Conservation (phyloP, 2,329 filamentous ascomycete genomes). For the Annulohypoxylon truncatum region DNA sequence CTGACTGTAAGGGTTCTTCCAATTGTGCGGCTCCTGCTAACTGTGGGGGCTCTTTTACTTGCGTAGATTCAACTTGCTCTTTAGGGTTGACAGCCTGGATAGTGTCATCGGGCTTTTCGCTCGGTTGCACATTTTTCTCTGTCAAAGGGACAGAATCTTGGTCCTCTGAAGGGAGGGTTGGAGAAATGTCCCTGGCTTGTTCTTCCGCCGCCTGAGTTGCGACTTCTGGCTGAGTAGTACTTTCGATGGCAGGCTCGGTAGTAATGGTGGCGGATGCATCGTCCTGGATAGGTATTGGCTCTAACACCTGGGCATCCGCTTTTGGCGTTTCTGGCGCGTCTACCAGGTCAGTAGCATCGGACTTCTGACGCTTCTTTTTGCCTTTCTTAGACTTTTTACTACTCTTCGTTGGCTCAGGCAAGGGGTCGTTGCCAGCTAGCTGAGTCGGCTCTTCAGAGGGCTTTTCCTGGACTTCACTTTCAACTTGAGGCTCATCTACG, state of each 20-base stretch:
- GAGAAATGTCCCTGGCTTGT: slow-evolving; percentile 1
- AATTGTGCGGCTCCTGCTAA: background rate
- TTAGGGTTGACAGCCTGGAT: background rate
- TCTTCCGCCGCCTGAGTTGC: slow-evolving; percentile 13
- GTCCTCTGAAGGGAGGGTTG: slow-evolving; percentile 7
- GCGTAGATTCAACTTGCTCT: background rate
- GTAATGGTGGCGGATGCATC: slow-evolving; percentile 1
- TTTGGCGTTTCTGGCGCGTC: slow-evolving; percentile 23
- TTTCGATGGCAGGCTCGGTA: slow-evolving; percentile 9
- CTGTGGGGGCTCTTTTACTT: background rate
- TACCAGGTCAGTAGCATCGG: background rate
- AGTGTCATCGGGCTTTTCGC: slow-evolving; percentile 11
- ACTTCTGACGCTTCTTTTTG: slow-evolving; percentile 38
- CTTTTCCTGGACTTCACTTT: slow-evolving; percentile 16
- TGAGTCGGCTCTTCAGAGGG: slow-evolving; percentile 15
- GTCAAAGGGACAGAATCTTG: slow-evolving; percentile 29
- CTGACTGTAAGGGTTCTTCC: background rate
- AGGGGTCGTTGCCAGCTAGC: slow-evolving; percentile 10
- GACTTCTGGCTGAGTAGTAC: slow-evolving; percentile 8
- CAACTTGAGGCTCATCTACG: slow-evolving; percentile 9
- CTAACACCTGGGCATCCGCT: slow-evolving; percentile 2
- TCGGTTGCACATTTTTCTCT: slow-evolving; percentile 33
- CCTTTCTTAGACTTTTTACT: slow-evolving; percentile 43
- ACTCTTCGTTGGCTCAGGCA: slow-evolving; percentile 29
- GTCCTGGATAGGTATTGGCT: slow-evolving; percentile 15